Percentiles rank a stretch among this genome's conserved stretches.
These are phyloP conservation scores for Dictyostelium firmibasis DNA, from an alignment of 78 protist species.

Conservation along the genomic window DNA sequence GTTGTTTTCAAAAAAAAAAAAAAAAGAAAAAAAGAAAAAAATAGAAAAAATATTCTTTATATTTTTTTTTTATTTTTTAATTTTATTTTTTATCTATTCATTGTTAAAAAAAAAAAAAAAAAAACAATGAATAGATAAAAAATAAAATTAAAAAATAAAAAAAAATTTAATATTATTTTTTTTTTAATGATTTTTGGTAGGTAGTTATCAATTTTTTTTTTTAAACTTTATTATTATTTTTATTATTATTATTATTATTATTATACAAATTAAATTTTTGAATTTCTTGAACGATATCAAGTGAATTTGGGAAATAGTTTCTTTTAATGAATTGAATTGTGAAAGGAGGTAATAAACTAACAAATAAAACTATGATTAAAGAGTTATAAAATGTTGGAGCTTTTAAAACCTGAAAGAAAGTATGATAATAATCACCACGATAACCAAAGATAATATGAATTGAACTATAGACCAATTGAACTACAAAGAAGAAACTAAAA, in stretches of 20 bases:
- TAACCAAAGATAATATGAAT: conserved; percentile 1
- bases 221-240: not conserved
- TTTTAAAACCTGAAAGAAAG: not conserved
- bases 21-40: too few relatives aligned
- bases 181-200: too few relatives aligned
- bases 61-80: too few relatives aligned
- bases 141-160: not conserved
- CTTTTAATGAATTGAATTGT: not conserved
- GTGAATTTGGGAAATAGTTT: conserved; percentile 30
- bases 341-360: conserved; percentile 11
- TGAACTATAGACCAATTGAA: conserved; percentile 17
- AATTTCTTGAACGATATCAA: conserved; percentile 51
- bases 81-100: too few relatives aligned
- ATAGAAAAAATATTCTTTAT: too few relatives aligned
- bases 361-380: not conserved
- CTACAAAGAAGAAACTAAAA: conserved; percentile 5
- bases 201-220: too few relatives aligned
- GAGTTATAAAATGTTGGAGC: conserved; percentile 3
- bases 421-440: not conserved
- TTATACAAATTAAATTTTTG: not conserved
- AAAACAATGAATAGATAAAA: too few relatives aligned
- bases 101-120: too few relatives aligned
- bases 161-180: not conserved
- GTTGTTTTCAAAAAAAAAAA: too few relatives aligned
- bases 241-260: not conserved